These are phyloP conservation scores for Colletotrichum sp. DNA, from an alignment of 2,329 filamentous ascomycete genomes.

Conservation along the genomic window DNA sequence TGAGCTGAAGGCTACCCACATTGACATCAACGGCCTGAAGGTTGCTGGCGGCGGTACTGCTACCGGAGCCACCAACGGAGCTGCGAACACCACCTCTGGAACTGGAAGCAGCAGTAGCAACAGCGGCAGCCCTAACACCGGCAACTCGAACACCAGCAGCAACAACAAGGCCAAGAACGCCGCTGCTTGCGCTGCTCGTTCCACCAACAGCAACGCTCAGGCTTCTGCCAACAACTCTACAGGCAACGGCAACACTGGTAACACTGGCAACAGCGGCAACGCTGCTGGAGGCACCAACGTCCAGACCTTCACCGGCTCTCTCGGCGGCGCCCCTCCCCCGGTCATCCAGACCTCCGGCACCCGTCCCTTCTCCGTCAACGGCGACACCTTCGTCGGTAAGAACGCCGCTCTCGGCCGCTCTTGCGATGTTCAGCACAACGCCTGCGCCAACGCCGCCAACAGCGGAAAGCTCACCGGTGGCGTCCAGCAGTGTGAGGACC, in stretches of 20 bases:
- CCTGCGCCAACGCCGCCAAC: constrained; percentile 54
- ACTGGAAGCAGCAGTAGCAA: not conserved
- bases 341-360: constrained; percentile 39
- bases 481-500: constrained; percentile 47
- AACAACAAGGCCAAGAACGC: not conserved
- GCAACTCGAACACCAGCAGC: not conserved
- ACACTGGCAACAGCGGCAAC: constrained; percentile 2
- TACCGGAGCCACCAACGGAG: not conserved
- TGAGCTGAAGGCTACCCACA: constrained; percentile 30
- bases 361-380: constrained; percentile 58
- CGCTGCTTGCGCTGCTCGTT: not conserved
- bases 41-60: constrained; percentile 22
- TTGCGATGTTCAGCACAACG: constrained; percentile 56
- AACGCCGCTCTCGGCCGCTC: constrained; percentile 52
- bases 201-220: not conserved
- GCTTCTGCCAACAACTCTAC: not conserved
- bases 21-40: constrained; percentile 27
- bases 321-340: constrained; percentile 46
- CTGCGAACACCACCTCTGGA: not conserved
- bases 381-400: constrained; percentile 56
- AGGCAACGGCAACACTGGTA: not conserved
- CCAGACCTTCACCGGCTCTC: constrained; percentile 50
- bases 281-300: constrained; percentile 38
- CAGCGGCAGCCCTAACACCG: not conserved
- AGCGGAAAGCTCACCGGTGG: constrained; percentile 40